These are phyloP conservation scores for Groenewaldozyma tartarivorans DNA, from an alignment of 805 yeast species.

Conservation along the genomic window DNA sequence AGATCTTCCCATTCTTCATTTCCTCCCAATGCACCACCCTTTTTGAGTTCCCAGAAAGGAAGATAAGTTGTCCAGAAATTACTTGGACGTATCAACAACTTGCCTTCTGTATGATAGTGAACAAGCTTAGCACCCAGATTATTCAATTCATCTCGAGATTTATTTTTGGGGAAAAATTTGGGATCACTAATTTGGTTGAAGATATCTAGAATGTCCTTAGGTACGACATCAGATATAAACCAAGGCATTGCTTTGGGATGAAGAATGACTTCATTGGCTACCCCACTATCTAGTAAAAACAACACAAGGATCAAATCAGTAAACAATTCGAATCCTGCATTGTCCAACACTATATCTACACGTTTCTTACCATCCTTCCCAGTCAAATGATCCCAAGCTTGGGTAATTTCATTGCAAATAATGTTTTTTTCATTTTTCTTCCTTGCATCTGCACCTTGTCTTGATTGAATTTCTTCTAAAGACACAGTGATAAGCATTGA, in stretches of 20 bases:
- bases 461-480: slow-evolving; percentile 77
- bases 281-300: slow-evolving; percentile 60
- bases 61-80: slow-evolving; percentile 80
- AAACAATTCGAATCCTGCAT: slow-evolving; percentile 90
- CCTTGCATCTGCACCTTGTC: slow-evolving; percentile 85
- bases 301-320: slow-evolving; percentile 66
- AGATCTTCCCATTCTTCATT: slow-evolving; percentile 52
- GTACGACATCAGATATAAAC: slow-evolving; percentile 95
- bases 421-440: slow-evolving; percentile 73
- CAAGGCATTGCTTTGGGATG: slow-evolving; percentile 92
- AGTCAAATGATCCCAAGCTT: slow-evolving; percentile 44
- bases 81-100: slow-evolving; percentile 44
- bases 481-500: slow-evolving; percentile 66
- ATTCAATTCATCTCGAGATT: slow-evolving; percentile 37
- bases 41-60: slow-evolving; percentile 63
- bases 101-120: slow-evolving; percentile 36
- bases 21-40: slow-evolving; percentile 47
- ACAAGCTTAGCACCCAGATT: slow-evolving; percentile 39
- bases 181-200: slow-evolving; percentile 46
- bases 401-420: slow-evolving; percentile 60
- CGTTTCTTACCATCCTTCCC: slow-evolving; percentile 30
- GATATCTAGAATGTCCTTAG: slow-evolving; percentile 60
- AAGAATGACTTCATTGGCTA: slow-evolving; percentile 54
- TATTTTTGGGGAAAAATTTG: slow-evolving; percentile 38
- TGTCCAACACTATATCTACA: slow-evolving; percentile 80